phyloP scores from a whole-genome alignment of 108 stramenopile species.

The Cyclostephanos tholiformis region DNA sequence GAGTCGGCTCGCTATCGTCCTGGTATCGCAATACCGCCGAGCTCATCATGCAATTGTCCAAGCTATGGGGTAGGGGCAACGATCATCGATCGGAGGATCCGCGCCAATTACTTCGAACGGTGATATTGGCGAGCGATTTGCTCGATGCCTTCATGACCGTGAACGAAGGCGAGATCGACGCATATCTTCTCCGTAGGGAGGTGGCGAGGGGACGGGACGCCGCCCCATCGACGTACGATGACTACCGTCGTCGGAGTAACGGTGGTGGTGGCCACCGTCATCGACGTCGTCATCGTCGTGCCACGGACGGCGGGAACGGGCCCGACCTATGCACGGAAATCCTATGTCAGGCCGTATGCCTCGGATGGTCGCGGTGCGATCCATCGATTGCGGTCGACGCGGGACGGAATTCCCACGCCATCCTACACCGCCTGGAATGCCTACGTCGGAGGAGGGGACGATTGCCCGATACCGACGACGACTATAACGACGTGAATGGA shows the following conservation, averaged over 20 bases:
- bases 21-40: slow-evolving; percentile 32
- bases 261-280: background rate
- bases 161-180: background rate
- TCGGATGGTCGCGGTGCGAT: slow-evolving; percentile 47
- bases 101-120: slow-evolving; percentile 24
- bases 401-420: slow-evolving; percentile 26
- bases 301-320: too few species aligned
- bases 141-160: background rate
- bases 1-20: background rate
- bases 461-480: background rate
- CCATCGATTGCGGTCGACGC: slow-evolving; percentile 21
- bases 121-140: slow-evolving; percentile 34
- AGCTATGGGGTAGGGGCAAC: slow-evolving; percentile 46
- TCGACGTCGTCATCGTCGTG: background rate
- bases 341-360: slow-evolving; percentile 28
- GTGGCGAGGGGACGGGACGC: too few species aligned
- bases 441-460: slow-evolving; percentile 8
- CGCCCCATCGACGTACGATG: background rate
- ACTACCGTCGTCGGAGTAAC: too few species aligned
- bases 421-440: slow-evolving; percentile 29
- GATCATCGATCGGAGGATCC: slow-evolving; percentile 14
- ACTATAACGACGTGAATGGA: background rate
- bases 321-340: slow-evolving; percentile 30
- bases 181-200: too few species aligned
- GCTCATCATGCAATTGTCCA: slow-evolving; percentile 38